These are phyloP conservation scores for Stachybotrys chartarum DNA, from an alignment of 2,329 filamentous ascomycete species.

Conservation along the genomic window DNA sequence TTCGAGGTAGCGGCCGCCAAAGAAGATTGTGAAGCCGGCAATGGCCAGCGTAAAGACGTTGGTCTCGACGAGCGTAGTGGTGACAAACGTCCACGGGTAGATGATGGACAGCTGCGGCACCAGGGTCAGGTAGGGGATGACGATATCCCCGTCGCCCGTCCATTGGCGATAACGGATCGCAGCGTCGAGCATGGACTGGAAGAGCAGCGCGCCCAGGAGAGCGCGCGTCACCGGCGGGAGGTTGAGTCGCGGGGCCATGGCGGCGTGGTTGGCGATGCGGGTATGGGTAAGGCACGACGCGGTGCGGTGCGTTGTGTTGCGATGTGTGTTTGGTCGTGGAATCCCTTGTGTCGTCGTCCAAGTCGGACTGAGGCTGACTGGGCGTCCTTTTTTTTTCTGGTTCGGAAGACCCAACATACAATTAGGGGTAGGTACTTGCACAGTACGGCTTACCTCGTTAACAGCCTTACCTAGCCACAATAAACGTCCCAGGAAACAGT, in stretches of 20 bases:
- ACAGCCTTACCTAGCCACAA: no score
- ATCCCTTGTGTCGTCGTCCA: no score
- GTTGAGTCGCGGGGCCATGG: constrained; percentile 78
- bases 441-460: no score
- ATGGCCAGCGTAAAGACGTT: constrained; percentile 82
- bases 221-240: constrained; percentile 86
- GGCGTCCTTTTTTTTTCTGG: no score
- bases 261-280: constrained; percentile 13
- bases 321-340: not conserved
- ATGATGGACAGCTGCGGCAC: constrained; percentile 76
- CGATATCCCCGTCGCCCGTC: constrained; percentile 54
- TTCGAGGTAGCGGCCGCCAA: constrained; percentile 92
- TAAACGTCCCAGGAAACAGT: no score
- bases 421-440: no score
- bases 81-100: constrained; percentile 79
- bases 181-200: constrained; percentile 77
- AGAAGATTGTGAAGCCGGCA: constrained; percentile 72
- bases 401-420: no score
- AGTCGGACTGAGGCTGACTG: no score
- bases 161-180: constrained; percentile 68
- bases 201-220: constrained; percentile 65
- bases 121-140: constrained; percentile 81
- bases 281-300: not conserved
- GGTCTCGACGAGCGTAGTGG: constrained; percentile 82
- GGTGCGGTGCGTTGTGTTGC: not conserved